Conservation (phyloP, 2,329 filamentous ascomycete species). For the Rachicladosporium sp. region DNA sequence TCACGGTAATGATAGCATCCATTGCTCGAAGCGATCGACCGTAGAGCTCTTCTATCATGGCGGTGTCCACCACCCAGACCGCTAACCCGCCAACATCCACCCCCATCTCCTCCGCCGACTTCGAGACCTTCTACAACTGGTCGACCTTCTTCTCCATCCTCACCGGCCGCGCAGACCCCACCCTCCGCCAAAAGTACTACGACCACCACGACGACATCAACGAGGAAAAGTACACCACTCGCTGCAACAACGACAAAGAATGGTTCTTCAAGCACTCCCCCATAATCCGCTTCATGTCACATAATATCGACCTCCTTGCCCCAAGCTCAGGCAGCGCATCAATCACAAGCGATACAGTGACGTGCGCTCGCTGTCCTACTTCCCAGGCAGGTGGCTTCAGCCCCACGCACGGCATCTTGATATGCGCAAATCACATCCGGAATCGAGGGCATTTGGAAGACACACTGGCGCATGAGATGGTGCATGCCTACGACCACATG, state of each 20-base stretch:
- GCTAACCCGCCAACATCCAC: not conserved
- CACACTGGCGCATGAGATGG: slow-evolving; percentile 92
- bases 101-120: slow-evolving; percentile 7
- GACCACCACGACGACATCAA: slow-evolving; percentile 61
- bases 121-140: slow-evolving; percentile 45
- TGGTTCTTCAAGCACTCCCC: slow-evolving; percentile 79
- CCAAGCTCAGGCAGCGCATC: slow-evolving; percentile 36
- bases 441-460: slow-evolving; percentile 78
- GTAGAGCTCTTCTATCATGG: not conserved
- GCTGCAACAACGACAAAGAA: slow-evolving; percentile 70
- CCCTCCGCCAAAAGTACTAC: slow-evolving; percentile 65
- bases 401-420: slow-evolving; percentile 71
- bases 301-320: slow-evolving; percentile 69
- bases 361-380: slow-evolving; percentile 66
- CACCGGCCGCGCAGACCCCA: slow-evolving; percentile 55
- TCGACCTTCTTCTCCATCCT: slow-evolving; percentile 78
- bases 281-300: slow-evolving; percentile 71
- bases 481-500: slow-evolving; percentile 89
- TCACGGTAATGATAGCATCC: no score
- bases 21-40: no score
- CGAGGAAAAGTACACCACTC: slow-evolving; percentile 65
- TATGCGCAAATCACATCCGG: slow-evolving; percentile 85
- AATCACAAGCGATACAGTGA: slow-evolving; percentile 61
- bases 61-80: not conserved
- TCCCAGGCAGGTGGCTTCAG: slow-evolving; percentile 73